Evolutionary conservation across 306 rosid species (phyloP).

Genomic region (Begonia peltatifolia): DNA sequence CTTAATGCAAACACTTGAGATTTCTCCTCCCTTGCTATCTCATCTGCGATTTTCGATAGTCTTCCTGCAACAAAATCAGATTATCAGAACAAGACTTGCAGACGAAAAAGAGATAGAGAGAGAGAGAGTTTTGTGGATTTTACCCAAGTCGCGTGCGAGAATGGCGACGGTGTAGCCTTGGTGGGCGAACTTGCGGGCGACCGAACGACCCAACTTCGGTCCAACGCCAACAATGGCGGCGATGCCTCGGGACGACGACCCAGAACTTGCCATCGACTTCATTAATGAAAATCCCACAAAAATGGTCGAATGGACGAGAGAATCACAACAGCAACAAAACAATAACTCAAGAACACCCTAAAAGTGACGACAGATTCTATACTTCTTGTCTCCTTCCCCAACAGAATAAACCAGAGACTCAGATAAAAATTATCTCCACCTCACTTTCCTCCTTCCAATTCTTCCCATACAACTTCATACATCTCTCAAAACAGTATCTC

Average conservation of each 20-base stretch:
- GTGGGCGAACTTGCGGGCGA: conserved; percentile 90
- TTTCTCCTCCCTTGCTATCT: conserved; percentile 83
- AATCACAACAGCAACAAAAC: too few species aligned
- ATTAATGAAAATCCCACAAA: too few species aligned
- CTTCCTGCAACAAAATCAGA: conserved; percentile 23
- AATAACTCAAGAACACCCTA: too few species aligned
- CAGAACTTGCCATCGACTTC: conserved; percentile 26
- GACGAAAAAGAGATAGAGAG: neutral
- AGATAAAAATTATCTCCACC: too few species aligned
- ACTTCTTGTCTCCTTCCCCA: too few species aligned
- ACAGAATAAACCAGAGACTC: too few species aligned
- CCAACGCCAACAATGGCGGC: conserved; percentile 93
- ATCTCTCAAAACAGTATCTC: too few species aligned
- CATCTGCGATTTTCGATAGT: conserved; percentile 74
- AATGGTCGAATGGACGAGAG: too few species aligned
- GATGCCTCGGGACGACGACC: conserved; percentile 41
- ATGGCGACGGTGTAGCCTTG: conserved; percentile 96
- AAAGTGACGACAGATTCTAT: too few species aligned
- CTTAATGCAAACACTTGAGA: conserved; percentile 82
- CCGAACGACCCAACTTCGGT: conserved; percentile 83
- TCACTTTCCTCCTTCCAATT: too few species aligned
- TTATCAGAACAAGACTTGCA: too few species aligned
- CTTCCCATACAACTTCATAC: too few species aligned
- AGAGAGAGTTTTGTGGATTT: neutral
- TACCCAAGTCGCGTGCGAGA: conserved; percentile 80